These are phyloP conservation scores for Fusarium gaditjirri DNA, from an alignment of 2,329 filamentous ascomycete genomes.

Conservation along the genomic window DNA sequence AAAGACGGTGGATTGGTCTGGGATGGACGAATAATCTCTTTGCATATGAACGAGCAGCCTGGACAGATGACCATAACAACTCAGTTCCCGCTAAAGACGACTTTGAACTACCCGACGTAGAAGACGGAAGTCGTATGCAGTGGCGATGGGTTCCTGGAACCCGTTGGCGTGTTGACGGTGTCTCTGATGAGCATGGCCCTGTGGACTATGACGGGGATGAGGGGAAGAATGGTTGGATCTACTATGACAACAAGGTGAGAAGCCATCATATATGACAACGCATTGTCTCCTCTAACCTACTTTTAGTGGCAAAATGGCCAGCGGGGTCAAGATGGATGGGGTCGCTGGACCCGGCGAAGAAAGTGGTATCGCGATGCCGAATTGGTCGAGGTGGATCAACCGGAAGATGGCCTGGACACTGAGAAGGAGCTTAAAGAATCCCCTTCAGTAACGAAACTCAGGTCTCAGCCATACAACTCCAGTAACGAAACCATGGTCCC, in stretches of 20 bases:
- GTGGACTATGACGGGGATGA: slow-evolving; percentile 67
- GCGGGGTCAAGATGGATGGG: slow-evolving; percentile 89
- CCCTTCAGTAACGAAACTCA: slow-evolving; percentile 34
- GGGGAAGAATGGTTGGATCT: slow-evolving; percentile 87
- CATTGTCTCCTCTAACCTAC: slow-evolving; percentile 3
- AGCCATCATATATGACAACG: rapidly evolving
- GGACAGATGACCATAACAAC: slow-evolving; percentile 97
- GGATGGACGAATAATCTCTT: slow-evolving; percentile 95
- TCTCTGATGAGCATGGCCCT: slow-evolving; percentile 59
- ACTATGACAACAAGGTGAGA: slow-evolving; percentile 93
- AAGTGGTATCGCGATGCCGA: slow-evolving; percentile 99
- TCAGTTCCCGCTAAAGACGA: slow-evolving; percentile 78
- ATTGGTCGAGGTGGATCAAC: slow-evolving; percentile 76
- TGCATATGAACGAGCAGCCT: slow-evolving; percentile 87
- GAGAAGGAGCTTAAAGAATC: slow-evolving; percentile 48
- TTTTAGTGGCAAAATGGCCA: slow-evolving; percentile 89
- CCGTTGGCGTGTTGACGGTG: slow-evolving; percentile 87
- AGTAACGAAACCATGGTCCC: slow-evolving; percentile 52
- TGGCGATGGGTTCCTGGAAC: slow-evolving; percentile 86
- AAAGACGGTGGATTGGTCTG: slow-evolving; percentile 91
- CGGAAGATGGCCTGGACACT: slow-evolving; percentile 50
- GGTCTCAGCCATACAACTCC: slow-evolving; percentile 50
- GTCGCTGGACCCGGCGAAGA: slow-evolving; percentile 87
- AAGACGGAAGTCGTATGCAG: slow-evolving; percentile 66
- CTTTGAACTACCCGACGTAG: slow-evolving; percentile 70